Evolutionary conservation across 805 yeast genomes (phyloP).

Genomic region (Metschnikowia bowlesiae): DNA sequence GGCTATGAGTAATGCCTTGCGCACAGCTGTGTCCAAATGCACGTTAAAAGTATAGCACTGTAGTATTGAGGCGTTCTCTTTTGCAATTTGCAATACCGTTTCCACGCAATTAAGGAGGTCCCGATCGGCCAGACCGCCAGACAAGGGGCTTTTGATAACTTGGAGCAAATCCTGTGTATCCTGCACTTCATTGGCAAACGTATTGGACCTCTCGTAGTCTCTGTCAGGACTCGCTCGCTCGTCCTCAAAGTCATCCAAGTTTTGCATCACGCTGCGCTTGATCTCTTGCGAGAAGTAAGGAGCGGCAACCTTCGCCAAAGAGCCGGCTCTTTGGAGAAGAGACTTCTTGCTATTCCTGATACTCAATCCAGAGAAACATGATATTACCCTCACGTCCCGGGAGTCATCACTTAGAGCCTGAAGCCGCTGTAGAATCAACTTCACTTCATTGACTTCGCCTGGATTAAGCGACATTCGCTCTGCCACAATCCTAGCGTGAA

Average conservation of each 20-base stretch:
- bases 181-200: slow-evolving; percentile 12
- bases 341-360: neutral
- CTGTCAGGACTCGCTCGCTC: slow-evolving; percentile 5
- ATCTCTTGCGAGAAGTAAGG: neutral
- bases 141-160: neutral
- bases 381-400: slow-evolving; percentile 2
- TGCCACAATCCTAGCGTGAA: neutral
- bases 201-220: slow-evolving; percentile 13
- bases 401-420: slow-evolving; percentile 10
- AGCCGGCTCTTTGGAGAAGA: neutral
- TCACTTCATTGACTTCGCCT: neutral
- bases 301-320: neutral
- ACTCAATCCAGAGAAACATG: slow-evolving; percentile 3
- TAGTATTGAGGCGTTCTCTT: neutral
- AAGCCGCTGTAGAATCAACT: neutral
- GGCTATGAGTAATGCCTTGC: slow-evolving; percentile 7
- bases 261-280: slow-evolving; percentile 2
- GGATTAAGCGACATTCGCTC: neutral
- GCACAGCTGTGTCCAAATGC: slow-evolving; percentile 15
- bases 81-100: neutral
- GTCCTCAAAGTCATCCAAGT: slow-evolving; percentile 2
- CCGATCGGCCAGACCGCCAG: neutral
- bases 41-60: slow-evolving; percentile 6
- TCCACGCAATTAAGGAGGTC: slow-evolving; percentile 1
- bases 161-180: neutral